Percentiles rank a stretch among this genome's conserved stretches.
Conservation (phyloP, 2,329 filamentous ascomycete genomes). For the Achaetomium macrosporum region DNA sequence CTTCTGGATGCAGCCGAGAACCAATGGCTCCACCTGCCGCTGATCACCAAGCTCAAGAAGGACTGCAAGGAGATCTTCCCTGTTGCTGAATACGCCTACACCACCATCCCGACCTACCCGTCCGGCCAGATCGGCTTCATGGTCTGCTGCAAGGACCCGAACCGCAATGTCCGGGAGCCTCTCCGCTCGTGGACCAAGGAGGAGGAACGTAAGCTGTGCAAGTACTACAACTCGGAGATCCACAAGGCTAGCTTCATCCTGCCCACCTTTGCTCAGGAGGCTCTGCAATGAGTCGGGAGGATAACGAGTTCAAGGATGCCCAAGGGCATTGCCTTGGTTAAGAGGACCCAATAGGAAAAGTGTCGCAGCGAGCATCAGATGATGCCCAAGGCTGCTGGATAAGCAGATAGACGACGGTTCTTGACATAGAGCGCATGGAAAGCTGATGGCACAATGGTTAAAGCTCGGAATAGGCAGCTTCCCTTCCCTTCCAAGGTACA, state of each 20-base stretch:
- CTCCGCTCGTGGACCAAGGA: conserved; percentile 73
- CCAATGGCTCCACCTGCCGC: conserved; percentile 94
- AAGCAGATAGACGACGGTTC: conserved; percentile 7
- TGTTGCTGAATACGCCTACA: conserved; percentile 96
- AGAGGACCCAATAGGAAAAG: not conserved
- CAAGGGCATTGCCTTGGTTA: not conserved
- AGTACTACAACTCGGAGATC: conserved; percentile 96
- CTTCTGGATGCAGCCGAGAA: conserved; percentile 71
- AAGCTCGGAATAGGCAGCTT: conserved; percentile 5
- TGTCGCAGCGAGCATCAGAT: conserved; percentile 8
- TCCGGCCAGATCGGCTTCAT: conserved; percentile 99
- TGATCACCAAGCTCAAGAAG: conserved; percentile 95
- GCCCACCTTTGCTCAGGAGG: conserved; percentile 87
- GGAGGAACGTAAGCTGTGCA: conserved; percentile 89
- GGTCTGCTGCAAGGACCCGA: conserved; percentile 95
- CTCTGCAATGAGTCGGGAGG: conserved; percentile 45
- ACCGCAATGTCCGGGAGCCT: conserved; percentile 76
- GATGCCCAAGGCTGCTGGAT: conserved; percentile 4
- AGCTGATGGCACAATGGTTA: not conserved
- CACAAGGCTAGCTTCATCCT: conserved; percentile 92
- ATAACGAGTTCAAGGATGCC: not conserved
- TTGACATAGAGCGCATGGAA: not conserved
- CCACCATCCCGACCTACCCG: conserved; percentile 97
- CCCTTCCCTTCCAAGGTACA: not conserved
- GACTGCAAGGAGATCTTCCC: conserved; percentile 96